Evolutionary conservation across 1,284 basidiomycete genomes (phyloP), one percentile per base, ranked within the genome.

Genomic region (Naganishia liquefaciens): DNA sequence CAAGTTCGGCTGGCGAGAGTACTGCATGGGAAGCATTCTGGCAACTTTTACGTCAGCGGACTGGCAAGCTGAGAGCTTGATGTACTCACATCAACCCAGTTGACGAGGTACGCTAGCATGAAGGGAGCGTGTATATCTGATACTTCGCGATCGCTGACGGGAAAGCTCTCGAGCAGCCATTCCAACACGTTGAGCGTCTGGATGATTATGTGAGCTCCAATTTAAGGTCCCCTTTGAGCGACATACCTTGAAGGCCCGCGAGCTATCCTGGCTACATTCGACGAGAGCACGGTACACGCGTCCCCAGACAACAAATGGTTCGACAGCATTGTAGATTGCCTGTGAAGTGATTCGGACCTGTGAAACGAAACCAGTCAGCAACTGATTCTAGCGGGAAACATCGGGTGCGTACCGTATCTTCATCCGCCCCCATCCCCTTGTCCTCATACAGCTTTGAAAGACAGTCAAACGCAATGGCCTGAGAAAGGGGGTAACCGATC

Each of bases 261-360:
- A 25, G 27, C n/a, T 19, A 10, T 37, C 37, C 1, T n/a, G 42
- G 37, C 47, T 25, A 21, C 66, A 54, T 2, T 49, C 54, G 68
- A 85, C 79, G 44, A 88, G 77, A 3, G 83, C 79, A 21, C 77
- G 74, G 55, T 90, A 83, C 0, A 98, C 75, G 46, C 87, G 84
- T 69, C 86, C 89, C 91, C 94, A 99, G 2, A 93, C 80, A 39
- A 93, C 82, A 64, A 86, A 85, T 1, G 93, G 93, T 69, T 99
- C 96, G 10, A 94, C 84, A 7, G 91, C 89, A 75, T 98, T 94
- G 70, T 96, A 94, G 0, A 99, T 82, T 19, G 91, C 92, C 67
- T 86, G 88, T 0, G 90, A 93, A 0, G 93, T 94, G 79, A 91
- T 66, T 17, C 54, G 23, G 3, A 47, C 28, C 64, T 65, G 40